A percentile compares a stretch with the other conserved stretches of the same genome.
These are phyloP conservation scores for Didymella segeticola DNA, from an alignment of 2,329 filamentous ascomycete species.

Conservation along the genomic window DNA sequence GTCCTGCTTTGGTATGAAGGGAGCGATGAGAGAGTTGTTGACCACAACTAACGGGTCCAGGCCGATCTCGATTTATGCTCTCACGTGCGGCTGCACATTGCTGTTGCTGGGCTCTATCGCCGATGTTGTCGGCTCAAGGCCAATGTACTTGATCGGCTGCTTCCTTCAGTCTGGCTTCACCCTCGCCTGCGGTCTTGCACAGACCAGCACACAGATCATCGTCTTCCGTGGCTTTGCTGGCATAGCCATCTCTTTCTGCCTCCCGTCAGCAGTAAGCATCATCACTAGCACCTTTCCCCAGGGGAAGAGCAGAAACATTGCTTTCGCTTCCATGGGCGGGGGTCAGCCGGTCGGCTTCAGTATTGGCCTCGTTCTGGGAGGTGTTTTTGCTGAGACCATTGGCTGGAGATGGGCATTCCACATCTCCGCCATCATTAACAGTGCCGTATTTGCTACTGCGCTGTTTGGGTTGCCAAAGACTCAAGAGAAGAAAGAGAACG, in stretches of 20 bases:
- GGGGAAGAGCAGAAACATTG: conserved; percentile 59
- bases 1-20: conserved; percentile 38
- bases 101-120: conserved; percentile 59
- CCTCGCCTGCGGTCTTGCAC: conserved; percentile 52
- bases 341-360: conserved; percentile 60
- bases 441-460: conserved; percentile 48
- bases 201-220: conserved; percentile 52
- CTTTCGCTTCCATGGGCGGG: conserved; percentile 59
- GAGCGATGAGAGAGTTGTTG: not conserved
- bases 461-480: conserved; percentile 48
- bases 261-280: conserved; percentile 59
- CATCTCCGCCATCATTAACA: conserved; percentile 54
- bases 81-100: conserved; percentile 59
- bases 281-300: conserved; percentile 56
- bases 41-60: conserved; percentile 25
- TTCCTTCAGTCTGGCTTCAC: conserved; percentile 55
- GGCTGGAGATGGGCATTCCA: conserved; percentile 63
- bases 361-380: conserved; percentile 59
- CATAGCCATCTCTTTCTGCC: conserved; percentile 55
- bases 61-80: conserved; percentile 47
- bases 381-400: conserved; percentile 56
- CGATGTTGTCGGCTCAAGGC: conserved; percentile 58
- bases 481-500: conserved; percentile 30
- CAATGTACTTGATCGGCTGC: conserved; percentile 56
- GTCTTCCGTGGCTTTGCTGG: conserved; percentile 56